Conservation (phyloP, 2,329 filamentous ascomycete genomes). For the Dryadomyces quercivorus region DNA sequence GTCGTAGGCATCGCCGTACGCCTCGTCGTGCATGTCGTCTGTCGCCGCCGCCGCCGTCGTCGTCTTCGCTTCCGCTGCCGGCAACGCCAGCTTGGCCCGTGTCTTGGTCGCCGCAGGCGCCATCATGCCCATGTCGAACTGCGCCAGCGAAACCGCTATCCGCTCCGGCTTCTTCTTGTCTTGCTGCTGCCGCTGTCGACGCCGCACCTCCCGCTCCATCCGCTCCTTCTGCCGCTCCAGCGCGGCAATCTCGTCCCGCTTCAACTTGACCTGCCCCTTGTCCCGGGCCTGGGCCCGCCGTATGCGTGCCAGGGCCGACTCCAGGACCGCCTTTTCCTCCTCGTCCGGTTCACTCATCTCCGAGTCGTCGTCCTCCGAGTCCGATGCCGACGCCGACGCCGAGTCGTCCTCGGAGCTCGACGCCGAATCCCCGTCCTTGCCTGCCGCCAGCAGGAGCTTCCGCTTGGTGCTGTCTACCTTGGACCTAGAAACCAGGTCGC, state of each 20-base stretch:
- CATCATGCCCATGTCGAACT: constrained; percentile 26
- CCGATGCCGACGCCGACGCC: constrained; percentile 24
- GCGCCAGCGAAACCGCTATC: constrained; percentile 39
- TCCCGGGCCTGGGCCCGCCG: constrained; percentile 64
- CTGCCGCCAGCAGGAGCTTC: not conserved
- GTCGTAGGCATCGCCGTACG: not conserved
- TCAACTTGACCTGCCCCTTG: constrained; percentile 68
- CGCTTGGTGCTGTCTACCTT: no score
- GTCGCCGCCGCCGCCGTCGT: constrained; percentile 14
- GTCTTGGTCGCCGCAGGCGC: not conserved
- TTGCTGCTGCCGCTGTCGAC: constrained; percentile 14
- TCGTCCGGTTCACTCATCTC: constrained; percentile 25
- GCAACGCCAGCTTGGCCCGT: not conserved
- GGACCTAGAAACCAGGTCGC: no score
- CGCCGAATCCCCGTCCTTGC: constrained; percentile 5
- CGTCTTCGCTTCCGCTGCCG: constrained; percentile 8
- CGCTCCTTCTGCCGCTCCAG: constrained; percentile 57
- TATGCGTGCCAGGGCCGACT: constrained; percentile 70
- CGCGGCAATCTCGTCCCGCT: constrained; percentile 66
- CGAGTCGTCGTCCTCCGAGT: constrained; percentile 29
- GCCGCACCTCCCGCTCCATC: constrained; percentile 33
- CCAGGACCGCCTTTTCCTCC: constrained; percentile 59
- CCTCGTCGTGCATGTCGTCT: constrained; percentile 9
- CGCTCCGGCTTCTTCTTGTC: constrained; percentile 33
- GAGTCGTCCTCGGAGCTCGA: constrained; percentile 20